Conservation (phyloP, 805 yeast genomes). For the Pichia scutulata region DNA sequence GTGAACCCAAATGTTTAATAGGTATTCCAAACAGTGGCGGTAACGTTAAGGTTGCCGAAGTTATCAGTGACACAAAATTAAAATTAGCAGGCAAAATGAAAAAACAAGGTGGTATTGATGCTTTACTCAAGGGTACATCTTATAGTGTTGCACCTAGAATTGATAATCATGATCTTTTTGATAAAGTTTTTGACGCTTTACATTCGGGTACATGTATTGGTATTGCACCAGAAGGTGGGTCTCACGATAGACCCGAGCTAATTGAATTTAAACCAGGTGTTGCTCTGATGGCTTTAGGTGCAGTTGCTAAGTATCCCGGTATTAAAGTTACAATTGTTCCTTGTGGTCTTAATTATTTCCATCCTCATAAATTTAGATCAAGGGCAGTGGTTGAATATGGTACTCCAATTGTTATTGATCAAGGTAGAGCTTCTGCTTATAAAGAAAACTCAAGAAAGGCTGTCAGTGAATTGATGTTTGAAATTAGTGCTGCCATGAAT, state of each 20-base stretch:
- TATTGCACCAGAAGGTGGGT: conserved; percentile 97
- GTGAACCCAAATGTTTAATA: conserved; percentile 57
- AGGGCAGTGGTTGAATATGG: conserved; percentile 96
- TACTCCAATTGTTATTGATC: conserved; percentile 61
- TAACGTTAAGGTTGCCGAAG: conserved; percentile 59
- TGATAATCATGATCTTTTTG: conserved; percentile 74
- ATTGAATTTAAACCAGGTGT: conserved; percentile 95
- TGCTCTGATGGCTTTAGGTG: conserved; percentile 95
- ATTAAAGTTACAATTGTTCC: conserved; percentile 81
- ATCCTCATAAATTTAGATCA: conserved; percentile 89
- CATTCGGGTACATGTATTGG: conserved; percentile 71
- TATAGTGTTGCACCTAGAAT: conserved; percentile 73
- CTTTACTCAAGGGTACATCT: conserved; percentile 43
- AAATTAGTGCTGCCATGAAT: conserved; percentile 58
- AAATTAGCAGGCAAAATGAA: conserved; percentile 63
- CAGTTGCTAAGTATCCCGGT: conserved; percentile 61
- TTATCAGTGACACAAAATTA: conserved; percentile 65
- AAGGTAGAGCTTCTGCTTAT: conserved; percentile 57
- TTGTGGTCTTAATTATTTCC: conserved; percentile 95
- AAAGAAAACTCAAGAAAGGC: conserved; percentile 59
- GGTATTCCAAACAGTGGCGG: conserved; percentile 78
- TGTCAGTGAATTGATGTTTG: conserved; percentile 58
- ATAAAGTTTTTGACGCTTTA: conserved; percentile 72
- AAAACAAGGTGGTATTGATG: conserved; percentile 36
- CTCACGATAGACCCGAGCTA: conserved; percentile 91